A percentile compares a stretch with the other conserved stretches of the same genome.
phyloP scores from a whole-genome alignment of 257 asterid species.

The Misopates orontium region DNA sequence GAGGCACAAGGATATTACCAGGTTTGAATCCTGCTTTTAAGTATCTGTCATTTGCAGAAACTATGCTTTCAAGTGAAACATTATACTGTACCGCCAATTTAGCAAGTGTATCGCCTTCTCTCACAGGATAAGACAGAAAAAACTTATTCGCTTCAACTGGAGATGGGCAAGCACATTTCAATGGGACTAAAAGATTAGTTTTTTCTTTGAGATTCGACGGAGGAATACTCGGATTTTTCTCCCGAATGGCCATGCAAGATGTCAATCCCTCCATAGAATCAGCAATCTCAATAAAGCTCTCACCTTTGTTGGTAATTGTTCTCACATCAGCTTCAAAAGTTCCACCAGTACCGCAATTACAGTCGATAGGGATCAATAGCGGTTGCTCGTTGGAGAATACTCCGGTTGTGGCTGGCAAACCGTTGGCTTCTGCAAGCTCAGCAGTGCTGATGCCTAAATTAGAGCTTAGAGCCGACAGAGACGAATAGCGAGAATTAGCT shows the following conservation, averaged over 20 bases:
- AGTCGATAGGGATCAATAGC: constrained; percentile 52
- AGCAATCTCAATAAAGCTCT: constrained; percentile 49
- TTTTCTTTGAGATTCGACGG: constrained; percentile 40
- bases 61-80: constrained; percentile 40
- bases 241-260: constrained; percentile 43
- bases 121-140: constrained; percentile 55
- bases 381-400: constrained; percentile 35
- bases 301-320: constrained; percentile 44
- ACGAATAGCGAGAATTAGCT: constrained; percentile 47
- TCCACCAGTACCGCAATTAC: constrained; percentile 37
- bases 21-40: constrained; percentile 33
- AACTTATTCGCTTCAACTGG: constrained; percentile 28
- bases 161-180: constrained; percentile 60
- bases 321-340: constrained; percentile 44
- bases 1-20: constrained; percentile 32
- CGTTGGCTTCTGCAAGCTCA: constrained; percentile 48
- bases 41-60: constrained; percentile 35
- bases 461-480: constrained; percentile 45
- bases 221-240: constrained; percentile 38
- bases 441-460: constrained; percentile 36
- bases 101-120: constrained; percentile 45
- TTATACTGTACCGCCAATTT: constrained; percentile 39
- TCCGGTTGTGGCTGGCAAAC: constrained; percentile 34
- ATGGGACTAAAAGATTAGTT: constrained; percentile 33
- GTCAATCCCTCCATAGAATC: constrained; percentile 55